Conservation (phyloP, 1,284 basidiomycete species). For the Naganishia sp. region DNA sequence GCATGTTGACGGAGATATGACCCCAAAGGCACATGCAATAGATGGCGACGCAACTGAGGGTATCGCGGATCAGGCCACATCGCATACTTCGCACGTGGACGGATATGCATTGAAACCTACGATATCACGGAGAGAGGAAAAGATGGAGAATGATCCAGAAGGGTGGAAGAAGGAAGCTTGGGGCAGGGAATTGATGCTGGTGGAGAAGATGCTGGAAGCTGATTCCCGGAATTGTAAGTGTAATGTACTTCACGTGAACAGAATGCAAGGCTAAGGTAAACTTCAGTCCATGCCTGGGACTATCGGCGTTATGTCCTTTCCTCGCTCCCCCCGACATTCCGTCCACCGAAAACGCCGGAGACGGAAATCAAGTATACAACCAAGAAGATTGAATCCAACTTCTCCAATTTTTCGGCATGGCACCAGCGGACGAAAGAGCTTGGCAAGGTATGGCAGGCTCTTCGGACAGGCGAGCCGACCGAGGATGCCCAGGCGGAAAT, state of each 20-base stretch:
- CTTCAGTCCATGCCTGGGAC: constrained; percentile 83
- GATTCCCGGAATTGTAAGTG: constrained; percentile 82
- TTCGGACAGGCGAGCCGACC: constrained; percentile 58
- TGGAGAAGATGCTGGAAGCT: constrained; percentile 83
- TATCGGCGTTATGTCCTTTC: constrained; percentile 81
- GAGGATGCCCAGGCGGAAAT: constrained; percentile 45
- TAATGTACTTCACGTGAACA: constrained; percentile 1
- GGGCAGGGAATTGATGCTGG: constrained; percentile 77
- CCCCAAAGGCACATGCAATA: no score
- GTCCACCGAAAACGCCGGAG: constrained; percentile 50
- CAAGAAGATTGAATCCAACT: constrained; percentile 88
- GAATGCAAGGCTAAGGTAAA: not conserved
- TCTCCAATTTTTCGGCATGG: constrained; percentile 99
- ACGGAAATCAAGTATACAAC: constrained; percentile 78
- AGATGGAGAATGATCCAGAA: constrained; percentile 48
- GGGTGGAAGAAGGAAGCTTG: constrained; percentile 75
- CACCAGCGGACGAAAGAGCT: constrained; percentile 90
- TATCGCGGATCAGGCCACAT: no score
- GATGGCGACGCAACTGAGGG: no score
- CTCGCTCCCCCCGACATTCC: constrained; percentile 61
- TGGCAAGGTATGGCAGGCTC: constrained; percentile 65
- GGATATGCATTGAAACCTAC: not conserved
- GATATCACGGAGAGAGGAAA: no score
- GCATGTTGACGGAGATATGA: no score
- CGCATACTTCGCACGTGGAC: not conserved